Evolutionary conservation across 2,329 filamentous ascomycete genomes (phyloP).

Genomic region (Ampelomyces quisqualis): DNA sequence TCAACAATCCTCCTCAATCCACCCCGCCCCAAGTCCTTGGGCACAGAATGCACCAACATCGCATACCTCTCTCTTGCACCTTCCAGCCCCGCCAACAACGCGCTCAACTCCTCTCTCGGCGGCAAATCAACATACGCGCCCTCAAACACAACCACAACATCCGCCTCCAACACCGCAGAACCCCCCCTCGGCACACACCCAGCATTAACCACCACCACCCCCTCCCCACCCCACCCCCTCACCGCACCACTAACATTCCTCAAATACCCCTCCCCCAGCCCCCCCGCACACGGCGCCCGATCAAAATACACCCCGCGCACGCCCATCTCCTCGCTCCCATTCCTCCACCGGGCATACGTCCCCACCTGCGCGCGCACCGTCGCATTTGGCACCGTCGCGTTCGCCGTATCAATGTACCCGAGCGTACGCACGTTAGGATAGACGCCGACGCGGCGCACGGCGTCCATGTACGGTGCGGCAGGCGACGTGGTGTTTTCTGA

Average conservation of each 20-base stretch:
- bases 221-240: slow-evolving; percentile 14
- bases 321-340: slow-evolving; percentile 30
- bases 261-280: slow-evolving; percentile 17
- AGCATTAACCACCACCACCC: slow-evolving; percentile 25
- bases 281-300: slow-evolving; percentile 43
- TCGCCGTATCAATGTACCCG: slow-evolving; percentile 54
- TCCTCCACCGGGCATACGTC: slow-evolving; percentile 51
- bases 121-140: slow-evolving; percentile 19
- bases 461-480: slow-evolving; percentile 46
- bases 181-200: slow-evolving; percentile 21
- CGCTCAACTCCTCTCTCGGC: slow-evolving; percentile 8
- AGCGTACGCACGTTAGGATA: slow-evolving; percentile 52
- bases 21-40: slow-evolving; percentile 10
- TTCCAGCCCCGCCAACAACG: slow-evolving; percentile 5
- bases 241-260: slow-evolving; percentile 26
- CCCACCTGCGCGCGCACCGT: slow-evolving; percentile 45
- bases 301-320: slow-evolving; percentile 56
- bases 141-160: slow-evolving; percentile 30
- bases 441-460: slow-evolving; percentile 44
- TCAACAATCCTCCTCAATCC: slow-evolving; percentile 26
- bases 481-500: slow-evolving; percentile 48
- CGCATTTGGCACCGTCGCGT: slow-evolving; percentile 30
- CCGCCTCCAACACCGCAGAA: slow-evolving; percentile 14
- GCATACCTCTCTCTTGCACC: slow-evolving; percentile 18
- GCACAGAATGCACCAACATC: slow-evolving; percentile 21